Percentiles rank a stretch among this genome's conserved stretches.
These are phyloP conservation scores for Aspergillus arachidicola DNA, from an alignment of 2,329 filamentous ascomycete species.

Conservation along the genomic window DNA sequence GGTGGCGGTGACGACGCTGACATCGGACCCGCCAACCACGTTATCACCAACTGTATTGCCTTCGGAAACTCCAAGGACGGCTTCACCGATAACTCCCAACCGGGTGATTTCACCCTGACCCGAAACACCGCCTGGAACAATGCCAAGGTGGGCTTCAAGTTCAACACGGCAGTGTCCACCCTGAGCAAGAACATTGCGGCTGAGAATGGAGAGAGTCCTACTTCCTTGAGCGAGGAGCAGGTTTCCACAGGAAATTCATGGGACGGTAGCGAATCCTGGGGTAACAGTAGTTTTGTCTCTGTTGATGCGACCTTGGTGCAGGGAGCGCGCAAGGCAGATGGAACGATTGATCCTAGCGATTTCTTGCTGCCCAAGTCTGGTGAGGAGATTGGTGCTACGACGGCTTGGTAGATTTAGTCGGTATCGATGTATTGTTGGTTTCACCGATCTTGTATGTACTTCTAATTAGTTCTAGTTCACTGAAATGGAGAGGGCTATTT, in stretches of 20 bases:
- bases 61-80: constrained; percentile 20
- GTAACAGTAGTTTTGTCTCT: constrained; percentile 17
- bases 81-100: constrained; percentile 24
- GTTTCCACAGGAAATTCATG: constrained; percentile 18
- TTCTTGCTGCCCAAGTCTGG: constrained; percentile 18
- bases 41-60: constrained; percentile 19
- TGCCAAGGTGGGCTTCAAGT: constrained; percentile 16
- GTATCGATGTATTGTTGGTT: not conserved
- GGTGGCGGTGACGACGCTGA: constrained; percentile 20
- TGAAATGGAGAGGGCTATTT: too few relatives aligned
- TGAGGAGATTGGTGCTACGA: constrained; percentile 18
- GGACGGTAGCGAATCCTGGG: constrained; percentile 13
- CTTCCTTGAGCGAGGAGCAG: constrained; percentile 13
- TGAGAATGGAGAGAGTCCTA: constrained; percentile 16
- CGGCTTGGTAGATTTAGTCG: constrained; percentile 10
- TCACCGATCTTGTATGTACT: not conserved
- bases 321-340: constrained; percentile 13
- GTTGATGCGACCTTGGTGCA: constrained; percentile 19
- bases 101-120: constrained; percentile 16
- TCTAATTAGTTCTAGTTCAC: not conserved
- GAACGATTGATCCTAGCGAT: constrained; percentile 16
- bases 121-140: constrained; percentile 24
- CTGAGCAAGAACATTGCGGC: constrained; percentile 17
- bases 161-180: constrained; percentile 16
- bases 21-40: constrained; percentile 19